Evolutionary conservation across 257 asterid genomes (phyloP).

Genomic region (Nicotiana tabacum): DNA sequence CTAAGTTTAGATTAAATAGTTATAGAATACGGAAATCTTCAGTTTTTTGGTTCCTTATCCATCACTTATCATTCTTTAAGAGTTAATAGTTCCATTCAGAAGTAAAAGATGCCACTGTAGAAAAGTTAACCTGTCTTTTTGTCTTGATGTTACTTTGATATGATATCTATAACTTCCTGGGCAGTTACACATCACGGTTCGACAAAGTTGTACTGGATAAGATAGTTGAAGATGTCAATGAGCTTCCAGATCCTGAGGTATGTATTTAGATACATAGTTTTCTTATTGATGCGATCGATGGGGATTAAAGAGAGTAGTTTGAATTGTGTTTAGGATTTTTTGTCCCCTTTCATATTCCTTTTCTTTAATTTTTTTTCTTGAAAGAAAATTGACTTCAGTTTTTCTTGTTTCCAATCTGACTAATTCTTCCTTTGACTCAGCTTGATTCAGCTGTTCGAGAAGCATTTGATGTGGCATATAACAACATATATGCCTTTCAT

Average conservation of each 20-base stretch:
- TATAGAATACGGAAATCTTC: neutral
- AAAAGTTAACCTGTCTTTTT: neutral
- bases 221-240: constrained; percentile 64
- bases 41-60: neutral
- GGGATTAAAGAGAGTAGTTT: neutral
- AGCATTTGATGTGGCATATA: constrained; percentile 95
- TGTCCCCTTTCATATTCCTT: neutral
- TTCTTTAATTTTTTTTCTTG: neutral
- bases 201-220: constrained; percentile 77
- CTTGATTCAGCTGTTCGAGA: constrained; percentile 75
- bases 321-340: neutral
- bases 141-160: neutral
- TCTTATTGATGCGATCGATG: neutral
- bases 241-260: constrained; percentile 91
- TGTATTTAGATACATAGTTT: neutral
- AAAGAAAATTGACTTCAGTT: neutral
- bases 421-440: constrained; percentile 30
- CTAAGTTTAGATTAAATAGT: neutral
- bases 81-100: neutral
- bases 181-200: constrained; percentile 71
- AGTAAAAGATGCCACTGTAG: neutral
- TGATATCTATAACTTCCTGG: constrained; percentile 2
- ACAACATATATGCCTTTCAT: constrained; percentile 83
- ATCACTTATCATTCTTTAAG: neutral
- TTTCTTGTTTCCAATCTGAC: neutral